Evolutionary conservation across 495 filamentous ascomycete species (phyloP).

Genomic region (Staphylotrichum tortipilum): DNA sequence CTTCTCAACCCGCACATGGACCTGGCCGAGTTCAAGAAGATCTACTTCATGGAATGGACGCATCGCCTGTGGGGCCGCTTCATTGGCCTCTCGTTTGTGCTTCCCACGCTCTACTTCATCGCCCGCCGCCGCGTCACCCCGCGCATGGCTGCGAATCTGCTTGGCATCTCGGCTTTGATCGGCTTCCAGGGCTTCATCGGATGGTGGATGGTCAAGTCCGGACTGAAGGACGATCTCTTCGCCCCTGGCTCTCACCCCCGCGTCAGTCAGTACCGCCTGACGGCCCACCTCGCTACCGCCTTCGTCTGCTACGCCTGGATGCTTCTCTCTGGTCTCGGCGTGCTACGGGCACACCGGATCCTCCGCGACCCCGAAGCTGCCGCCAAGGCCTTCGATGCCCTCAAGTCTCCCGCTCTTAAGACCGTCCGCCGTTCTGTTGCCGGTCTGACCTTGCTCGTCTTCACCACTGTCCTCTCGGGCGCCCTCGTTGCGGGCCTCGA

Average conservation of each 20-base stretch:
- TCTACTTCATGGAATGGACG: constrained; percentile 99
- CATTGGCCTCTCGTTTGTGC: constrained; percentile 78
- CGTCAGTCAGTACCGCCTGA: constrained; percentile 87
- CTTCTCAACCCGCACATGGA: constrained; percentile 87
- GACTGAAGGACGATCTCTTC: constrained; percentile 89
- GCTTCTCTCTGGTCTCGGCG: constrained; percentile 82
- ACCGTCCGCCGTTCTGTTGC: constrained; percentile 65
- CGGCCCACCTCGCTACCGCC: constrained; percentile 79
- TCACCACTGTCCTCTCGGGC: constrained; percentile 85
- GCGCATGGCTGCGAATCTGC: constrained; percentile 67
- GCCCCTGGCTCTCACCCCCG: constrained; percentile 81
- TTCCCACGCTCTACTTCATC: constrained; percentile 84
- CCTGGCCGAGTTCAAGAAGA: constrained; percentile 88
- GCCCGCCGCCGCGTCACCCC: constrained; percentile 67
- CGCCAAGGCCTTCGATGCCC: constrained; percentile 43
- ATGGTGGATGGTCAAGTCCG: constrained; percentile 99
- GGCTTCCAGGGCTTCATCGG: constrained; percentile 93
- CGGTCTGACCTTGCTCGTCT: constrained; percentile 68
- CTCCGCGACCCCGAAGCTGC: constrained; percentile 53
- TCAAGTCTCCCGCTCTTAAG: constrained; percentile 57
- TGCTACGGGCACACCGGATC: constrained; percentile 65
- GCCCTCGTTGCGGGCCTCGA: constrained; percentile 91
- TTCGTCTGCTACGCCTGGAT: constrained; percentile 89
- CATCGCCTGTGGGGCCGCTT: constrained; percentile 94
- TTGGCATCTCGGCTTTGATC: constrained; percentile 78